Percentiles rank a stretch among this genome's conserved stretches.
Evolutionary conservation across 129 eudicot species (phyloP).

Genomic region (Centella asiatica): DNA sequence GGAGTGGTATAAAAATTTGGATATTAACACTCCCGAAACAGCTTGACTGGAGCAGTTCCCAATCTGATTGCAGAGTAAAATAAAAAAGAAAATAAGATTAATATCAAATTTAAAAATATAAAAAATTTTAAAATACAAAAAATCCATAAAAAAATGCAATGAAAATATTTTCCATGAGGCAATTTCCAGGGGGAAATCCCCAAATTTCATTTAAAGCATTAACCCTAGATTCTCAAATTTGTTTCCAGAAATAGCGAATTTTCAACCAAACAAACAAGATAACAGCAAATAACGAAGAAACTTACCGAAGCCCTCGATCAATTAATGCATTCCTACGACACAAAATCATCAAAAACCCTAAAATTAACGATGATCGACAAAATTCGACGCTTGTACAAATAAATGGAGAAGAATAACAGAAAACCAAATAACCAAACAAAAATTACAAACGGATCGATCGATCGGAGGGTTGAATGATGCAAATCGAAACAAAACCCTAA

Average conservation of each 20-base stretch:
- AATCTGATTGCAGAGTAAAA: too few relatives aligned
- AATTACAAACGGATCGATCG: neutral
- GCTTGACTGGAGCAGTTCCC: too few relatives aligned
- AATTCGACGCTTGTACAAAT: neutral
- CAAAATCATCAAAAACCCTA: neutral
- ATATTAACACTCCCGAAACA: too few relatives aligned
- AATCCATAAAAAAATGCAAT: too few relatives aligned
- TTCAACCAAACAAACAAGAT: neutral
- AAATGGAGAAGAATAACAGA: neutral
- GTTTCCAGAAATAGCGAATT: neutral
- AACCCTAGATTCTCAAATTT: slow-evolving; percentile 1
- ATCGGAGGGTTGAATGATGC: neutral
- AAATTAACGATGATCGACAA: neutral
- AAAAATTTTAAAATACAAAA: too few relatives aligned
- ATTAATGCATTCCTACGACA: neutral
- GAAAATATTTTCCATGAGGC: too few relatives aligned
- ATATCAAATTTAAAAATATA: too few relatives aligned
- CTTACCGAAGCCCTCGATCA: slow-evolving; percentile 2
- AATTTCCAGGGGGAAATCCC: too few relatives aligned
- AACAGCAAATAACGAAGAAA: neutral
- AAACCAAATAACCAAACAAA: neutral
- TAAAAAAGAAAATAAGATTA: too few relatives aligned
- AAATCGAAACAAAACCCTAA: slow-evolving; percentile 9
- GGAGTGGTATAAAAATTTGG: too few relatives aligned
- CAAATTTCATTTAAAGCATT: neutral